A percentile compares a stretch with the other conserved stretches of the same genome.
Evolutionary conservation across 2,329 filamentous ascomycete genomes (phyloP).

Genomic region (Penicillium polonicum): DNA sequence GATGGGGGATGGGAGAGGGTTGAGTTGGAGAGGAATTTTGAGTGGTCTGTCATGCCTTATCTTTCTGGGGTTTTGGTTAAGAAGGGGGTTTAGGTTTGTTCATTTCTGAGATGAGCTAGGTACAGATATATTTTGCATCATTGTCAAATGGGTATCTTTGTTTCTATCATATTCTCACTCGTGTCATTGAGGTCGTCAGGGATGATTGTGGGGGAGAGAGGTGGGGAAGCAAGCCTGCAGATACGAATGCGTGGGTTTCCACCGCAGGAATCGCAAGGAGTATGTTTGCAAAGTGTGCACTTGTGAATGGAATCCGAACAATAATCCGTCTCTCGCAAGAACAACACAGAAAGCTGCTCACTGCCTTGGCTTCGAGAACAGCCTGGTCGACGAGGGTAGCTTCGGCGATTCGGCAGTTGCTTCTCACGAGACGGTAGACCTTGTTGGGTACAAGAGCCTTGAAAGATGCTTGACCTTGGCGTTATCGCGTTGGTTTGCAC

Average conservation of each 20-base stretch:
- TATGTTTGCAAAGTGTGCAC: constrained; percentile 55
- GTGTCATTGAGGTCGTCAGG: background rate
- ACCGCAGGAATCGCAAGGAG: constrained; percentile 54
- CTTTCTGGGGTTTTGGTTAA: constrained; percentile 44
- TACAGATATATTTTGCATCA: background rate
- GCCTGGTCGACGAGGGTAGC: constrained; percentile 2
- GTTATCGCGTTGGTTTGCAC: background rate
- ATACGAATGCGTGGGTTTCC: constrained; percentile 55
- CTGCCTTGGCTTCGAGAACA: constrained; percentile 21
- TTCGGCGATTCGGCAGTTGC: constrained; percentile 10
- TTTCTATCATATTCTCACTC: constrained; percentile 1
- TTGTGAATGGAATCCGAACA: constrained; percentile 43
- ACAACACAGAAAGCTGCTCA: constrained; percentile 49
- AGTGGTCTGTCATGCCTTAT: constrained; percentile 42
- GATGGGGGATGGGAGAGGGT: constrained; percentile 51
- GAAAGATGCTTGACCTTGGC: constrained; percentile 1
- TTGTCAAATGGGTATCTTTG: constrained; percentile 20
- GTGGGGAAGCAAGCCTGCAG: constrained; percentile 5
- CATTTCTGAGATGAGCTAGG: background rate
- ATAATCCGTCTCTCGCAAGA: constrained; percentile 54
- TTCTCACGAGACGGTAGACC: constrained; percentile 13
- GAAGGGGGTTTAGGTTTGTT: constrained; percentile 20
- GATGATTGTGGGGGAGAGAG: constrained; percentile 28
- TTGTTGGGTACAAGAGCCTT: background rate
- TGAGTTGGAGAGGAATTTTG: constrained; percentile 46